Percentiles rank a stretch among this genome's conserved stretches.
phyloP scores from a whole-genome alignment of 202 grass and related monocot species.

The Carex arenaria region DNA sequence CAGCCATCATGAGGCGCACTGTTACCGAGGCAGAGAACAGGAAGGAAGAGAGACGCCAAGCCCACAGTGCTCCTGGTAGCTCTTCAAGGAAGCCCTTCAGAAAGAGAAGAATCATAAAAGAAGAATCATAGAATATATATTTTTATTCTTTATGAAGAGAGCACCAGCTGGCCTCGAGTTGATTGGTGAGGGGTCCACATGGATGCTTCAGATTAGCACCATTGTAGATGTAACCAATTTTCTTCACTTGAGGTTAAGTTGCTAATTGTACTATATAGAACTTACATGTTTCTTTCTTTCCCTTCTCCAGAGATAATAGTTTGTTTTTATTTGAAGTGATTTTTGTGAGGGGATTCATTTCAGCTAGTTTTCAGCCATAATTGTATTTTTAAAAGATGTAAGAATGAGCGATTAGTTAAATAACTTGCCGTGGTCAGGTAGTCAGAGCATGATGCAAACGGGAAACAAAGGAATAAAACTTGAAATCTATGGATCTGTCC shows the following conservation, averaged over 20 bases:
- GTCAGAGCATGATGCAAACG: not conserved
- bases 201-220: not conserved
- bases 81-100: constrained; percentile 64
- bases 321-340: not conserved
- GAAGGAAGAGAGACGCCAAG: constrained; percentile 55
- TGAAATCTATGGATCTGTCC: too few relatives aligned
- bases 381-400: not conserved
- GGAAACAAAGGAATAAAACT: too few relatives aligned
- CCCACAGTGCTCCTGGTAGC: constrained; percentile 77
- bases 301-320: not conserved
- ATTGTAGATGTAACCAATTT: not conserved
- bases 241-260: not conserved
- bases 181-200: not conserved
- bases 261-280: not conserved
- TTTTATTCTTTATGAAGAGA: not conserved
- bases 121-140: constrained; percentile 48
- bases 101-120: constrained; percentile 84
- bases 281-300: not conserved
- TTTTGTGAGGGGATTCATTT: not conserved
- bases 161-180: not conserved
- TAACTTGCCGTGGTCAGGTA: not conserved
- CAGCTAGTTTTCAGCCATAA: not conserved
- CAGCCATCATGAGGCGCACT: constrained; percentile 50
- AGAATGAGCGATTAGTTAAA: not conserved
- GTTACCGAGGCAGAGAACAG: constrained; percentile 71